Evolutionary conservation across 805 yeast species (phyloP), one percentile per base, ranked within the genome.

Genomic region (Lachancea fermentati): DNA sequence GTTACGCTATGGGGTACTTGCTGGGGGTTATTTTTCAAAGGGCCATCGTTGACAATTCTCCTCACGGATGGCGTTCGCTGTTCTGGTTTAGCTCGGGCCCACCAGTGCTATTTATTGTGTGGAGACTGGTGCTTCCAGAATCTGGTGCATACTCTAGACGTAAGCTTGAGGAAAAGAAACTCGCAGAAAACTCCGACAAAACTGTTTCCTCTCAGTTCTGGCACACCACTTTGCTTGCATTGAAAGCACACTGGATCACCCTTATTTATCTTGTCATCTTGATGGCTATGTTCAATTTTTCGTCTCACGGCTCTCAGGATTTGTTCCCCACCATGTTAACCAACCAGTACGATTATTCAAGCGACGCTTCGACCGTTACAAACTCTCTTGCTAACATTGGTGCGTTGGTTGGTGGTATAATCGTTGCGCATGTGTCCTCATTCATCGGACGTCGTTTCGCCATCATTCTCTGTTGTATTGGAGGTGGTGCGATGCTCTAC

Each of bases 221-320:
- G 52, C 49, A 49, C 32, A 63, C 61, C 40, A 61, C 60, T 4
- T 48, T 49, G 29, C 37, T 19, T 1, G 68, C 76, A 3, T 51
- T 67, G 42, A 68, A 64, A 46, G 57, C 59, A 18, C 73, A 80
- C 58, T 80, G 86, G 86, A 63, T 78, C 26, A 68, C 75, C 53
- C 62, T 78, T 46, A 54, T 75, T 36, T 81, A 80, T 57, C 57
- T 73, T 58, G 73, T 81, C 32, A 47, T 79, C 22, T 55, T 79
- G 46, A 77, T 78, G 82, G 66, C 81, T 28, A 82, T 79, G 30
- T 75, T 78, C 66, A 81, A 81, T 60, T 82, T 80, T 64, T 72
- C 75, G 63, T 73, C 85, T 8, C 91, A 82, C 49, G 87, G 86
- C 0, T 76, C 86, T 5, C 88, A 82, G 61, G 91, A 82, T 59